phyloP scores from a whole-genome alignment of 2,329 filamentous ascomycete species.

The Cordyceps tenuipes region DNA sequence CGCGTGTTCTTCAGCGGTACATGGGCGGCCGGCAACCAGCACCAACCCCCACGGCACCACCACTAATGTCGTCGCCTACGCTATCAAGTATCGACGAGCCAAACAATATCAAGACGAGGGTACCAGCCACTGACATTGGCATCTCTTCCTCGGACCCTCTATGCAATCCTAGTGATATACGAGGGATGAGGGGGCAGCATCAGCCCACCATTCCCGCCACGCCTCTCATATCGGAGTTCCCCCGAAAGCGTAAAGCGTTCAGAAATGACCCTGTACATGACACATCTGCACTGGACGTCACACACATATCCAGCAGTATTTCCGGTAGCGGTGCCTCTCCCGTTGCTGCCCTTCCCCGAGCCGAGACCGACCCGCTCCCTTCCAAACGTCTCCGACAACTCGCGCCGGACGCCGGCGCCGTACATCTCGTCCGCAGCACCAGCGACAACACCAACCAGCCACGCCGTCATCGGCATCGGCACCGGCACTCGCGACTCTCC shows the following conservation, averaged over 20 bases:
- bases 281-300: slow-evolving; percentile 19
- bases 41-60: slow-evolving; percentile 19
- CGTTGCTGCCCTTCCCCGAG: slow-evolving; percentile 16
- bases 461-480: not conserved
- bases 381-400: slow-evolving; percentile 20
- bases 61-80: slow-evolving; percentile 13
- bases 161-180: not conserved
- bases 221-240: not conserved
- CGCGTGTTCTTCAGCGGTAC: slow-evolving; percentile 41
- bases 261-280: slow-evolving; percentile 11
- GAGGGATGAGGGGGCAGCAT: not conserved
- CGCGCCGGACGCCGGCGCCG: slow-evolving; percentile 13
- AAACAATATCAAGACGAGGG: not conserved
- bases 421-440: slow-evolving; percentile 18
- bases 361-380: slow-evolving; percentile 24
- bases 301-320: slow-evolving; percentile 26
- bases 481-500: not conserved
- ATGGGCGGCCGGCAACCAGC: slow-evolving; percentile 28
- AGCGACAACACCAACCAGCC: slow-evolving; percentile 20
- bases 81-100: not conserved
- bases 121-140: not conserved
- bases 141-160: not conserved
- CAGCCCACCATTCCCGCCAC: slow-evolving; percentile 3
- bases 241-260: slow-evolving; percentile 1
- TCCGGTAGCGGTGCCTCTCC: slow-evolving; percentile 14